These are phyloP conservation scores for Trichoderma brevicompactum DNA, from an alignment of 2,329 filamentous ascomycete genomes.

Conservation along the genomic window DNA sequence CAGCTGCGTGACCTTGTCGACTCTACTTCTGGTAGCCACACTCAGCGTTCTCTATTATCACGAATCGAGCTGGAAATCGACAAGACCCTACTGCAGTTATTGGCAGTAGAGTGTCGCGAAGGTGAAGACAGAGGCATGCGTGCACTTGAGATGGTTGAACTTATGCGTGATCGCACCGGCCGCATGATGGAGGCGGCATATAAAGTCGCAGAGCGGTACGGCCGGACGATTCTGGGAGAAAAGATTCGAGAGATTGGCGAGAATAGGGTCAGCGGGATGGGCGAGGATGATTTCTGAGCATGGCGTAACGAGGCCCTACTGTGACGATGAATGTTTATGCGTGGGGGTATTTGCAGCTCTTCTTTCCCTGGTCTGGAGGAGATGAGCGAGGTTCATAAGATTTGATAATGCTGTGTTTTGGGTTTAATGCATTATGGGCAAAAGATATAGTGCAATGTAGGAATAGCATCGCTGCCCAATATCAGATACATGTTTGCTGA, in stretches of 20 bases:
- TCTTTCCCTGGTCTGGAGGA: not conserved
- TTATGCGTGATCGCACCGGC: conserved; percentile 83
- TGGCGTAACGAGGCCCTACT: not conserved
- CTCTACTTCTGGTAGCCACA: conserved; percentile 60
- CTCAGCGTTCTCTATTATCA: conserved; percentile 69
- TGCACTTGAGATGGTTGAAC: conserved; percentile 82
- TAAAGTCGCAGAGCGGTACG: conserved; percentile 87
- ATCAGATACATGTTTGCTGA: too few species aligned
- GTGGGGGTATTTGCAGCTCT: not conserved
- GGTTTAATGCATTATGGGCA: too few species aligned
- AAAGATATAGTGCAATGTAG: too few species aligned
- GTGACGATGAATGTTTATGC: not conserved
- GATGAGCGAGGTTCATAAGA: too few species aligned
- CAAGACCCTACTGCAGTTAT: conserved; percentile 84
- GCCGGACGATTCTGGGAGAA: conserved; percentile 75
- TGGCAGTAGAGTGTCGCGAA: conserved; percentile 87
- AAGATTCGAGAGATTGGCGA: conserved; percentile 91
- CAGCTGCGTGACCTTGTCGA: conserved; percentile 77
- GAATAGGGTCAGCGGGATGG: conserved; percentile 63
- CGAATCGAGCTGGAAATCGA: conserved; percentile 83
- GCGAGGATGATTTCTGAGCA: conserved; percentile 51
- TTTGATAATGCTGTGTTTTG: too few species aligned
- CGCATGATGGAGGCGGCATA: conserved; percentile 90
- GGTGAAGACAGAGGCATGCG: conserved; percentile 95
- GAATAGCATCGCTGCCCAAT: too few species aligned